Conservation (phyloP, 305 asterid genomes). For the Ajuga reptans region DNA sequence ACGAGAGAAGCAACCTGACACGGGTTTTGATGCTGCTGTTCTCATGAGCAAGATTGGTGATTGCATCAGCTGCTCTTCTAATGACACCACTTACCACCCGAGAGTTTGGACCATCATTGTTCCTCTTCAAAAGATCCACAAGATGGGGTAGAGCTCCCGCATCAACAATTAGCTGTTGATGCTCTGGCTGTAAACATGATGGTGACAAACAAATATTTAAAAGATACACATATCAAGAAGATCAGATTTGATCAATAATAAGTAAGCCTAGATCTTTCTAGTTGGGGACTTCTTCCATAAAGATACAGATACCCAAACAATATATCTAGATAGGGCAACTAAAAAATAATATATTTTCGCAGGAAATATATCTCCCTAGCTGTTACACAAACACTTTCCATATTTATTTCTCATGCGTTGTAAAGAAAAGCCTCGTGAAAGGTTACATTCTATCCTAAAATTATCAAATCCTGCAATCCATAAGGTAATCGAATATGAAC, state of each 20-base stretch:
- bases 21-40: conserved; percentile 88
- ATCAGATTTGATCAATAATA: background rate
- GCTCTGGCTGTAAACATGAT: conserved; percentile 72
- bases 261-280: background rate
- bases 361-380: background rate
- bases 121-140: conserved; percentile 72
- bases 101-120: conserved; percentile 48
- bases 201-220: background rate
- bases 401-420: background rate
- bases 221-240: conserved; percentile 13
- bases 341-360: background rate
- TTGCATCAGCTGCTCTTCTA: conserved; percentile 95
- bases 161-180: conserved; percentile 91
- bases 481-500: background rate
- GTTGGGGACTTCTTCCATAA: conserved; percentile 1
- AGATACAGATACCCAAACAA: background rate
- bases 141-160: conserved; percentile 94
- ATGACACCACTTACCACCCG: conserved; percentile 83
- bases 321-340: background rate
- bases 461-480: background rate
- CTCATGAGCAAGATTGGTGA: conserved; percentile 96
- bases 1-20: conserved; percentile 56
- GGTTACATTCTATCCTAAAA: background rate
- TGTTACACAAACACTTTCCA: background rate
- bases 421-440: background rate